Base-by-base conservation (phyloP, 805 yeast genomes). In the Hanseniaspora meyeri region DNA sequence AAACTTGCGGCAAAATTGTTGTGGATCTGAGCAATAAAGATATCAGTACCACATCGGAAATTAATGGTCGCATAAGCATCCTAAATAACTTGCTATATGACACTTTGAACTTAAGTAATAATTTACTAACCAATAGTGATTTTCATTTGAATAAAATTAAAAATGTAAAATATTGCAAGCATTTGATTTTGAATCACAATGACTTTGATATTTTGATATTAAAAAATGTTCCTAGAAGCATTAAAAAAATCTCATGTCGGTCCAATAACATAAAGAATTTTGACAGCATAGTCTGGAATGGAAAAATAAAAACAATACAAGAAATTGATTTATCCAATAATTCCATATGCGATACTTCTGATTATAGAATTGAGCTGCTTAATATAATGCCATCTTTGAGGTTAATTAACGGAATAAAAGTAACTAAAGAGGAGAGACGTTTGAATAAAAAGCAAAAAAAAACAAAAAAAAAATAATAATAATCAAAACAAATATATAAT, bases 381-480 rank as follows among this genome's bases (percentile, higher is more conserved):
- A 27, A 46, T 17, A 31, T 14, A 11, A 53, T 53, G 29, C 57
- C 57, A 11, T 52, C 57, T 29, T 39, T 52, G 29, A 31, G 36
- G 9, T 16, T 2, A 10, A 46, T 52, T 9, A 42, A 52, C 36
- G 47, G 46, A 12, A 29, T n/a, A 29, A 52, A 39, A 32, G 37
- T 52, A 17, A 14, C 16, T 17, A 52, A 46, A 32, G 27, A 19
- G 12, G 57, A 53, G 31, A 37, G 57, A 31, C 49, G 20, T 17
- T 16, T 9, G 19, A 53, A 49, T 16, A 45, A 46, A 43, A n/a
- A 43, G 29, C 10, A 46, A 34, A 11, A n/a, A 32, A 34, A n/a
- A 31, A 16, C 34, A 29, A 7, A 29, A 27, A 24, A 40, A 42
- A 16, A 42, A 32, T 20, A 4, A 20, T 64, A 39, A 17, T 17